Base-by-base conservation (phyloP, 148 eudicot species). In the Arctostaphylos glauca region DNA sequence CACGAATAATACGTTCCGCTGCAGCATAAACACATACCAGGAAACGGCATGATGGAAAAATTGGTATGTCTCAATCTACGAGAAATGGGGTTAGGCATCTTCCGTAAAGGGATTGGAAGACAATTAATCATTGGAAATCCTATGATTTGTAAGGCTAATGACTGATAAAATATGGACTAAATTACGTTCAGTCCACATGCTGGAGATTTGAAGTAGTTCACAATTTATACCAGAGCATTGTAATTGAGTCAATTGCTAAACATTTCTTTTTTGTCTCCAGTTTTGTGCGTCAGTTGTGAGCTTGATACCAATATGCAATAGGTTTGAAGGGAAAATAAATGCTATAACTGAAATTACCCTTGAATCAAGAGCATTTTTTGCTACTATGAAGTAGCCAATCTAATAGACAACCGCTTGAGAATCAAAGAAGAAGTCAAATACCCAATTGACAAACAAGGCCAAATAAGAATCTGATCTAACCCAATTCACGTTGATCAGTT, bases 161-260 rank as follows among this genome's bases (percentile, higher is more conserved):
- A 14, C 5, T 44, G 19, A 78, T 19, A n/a, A 50, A 78, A 41
- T 54, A 54, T 38, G 21, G 15, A 25, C 14, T 4, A 56, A 19
- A 38, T 41, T 16, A 43, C 19, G 23, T 78, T 19, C 52, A 19
- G n/a, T 43, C 6, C 2, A 18, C 31, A 19, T 50, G 4, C 41
- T 9, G 9, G 47, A 43, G 49, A 56, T 58, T 47, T 3, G 14
- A 78, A 78, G 21, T 78, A 10, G 2, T 53, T 56, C 67, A 56
- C 52, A 78, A 21, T 14, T 78, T 56, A 9, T 78, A 55, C 25
- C 14, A 38, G 31, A 78, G 44, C 25, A 79, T 2, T 75, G 58
- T 75, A 12, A 75, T 75, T 75, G 43, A 54, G 78, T 75, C 41
- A 50, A 54, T 75, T 50, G 78, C 21, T 23, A 72, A 72, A 48